Base-by-base conservation (phyloP, 1,139 yeast species). In the Geotrichum histeridarum region DNA sequence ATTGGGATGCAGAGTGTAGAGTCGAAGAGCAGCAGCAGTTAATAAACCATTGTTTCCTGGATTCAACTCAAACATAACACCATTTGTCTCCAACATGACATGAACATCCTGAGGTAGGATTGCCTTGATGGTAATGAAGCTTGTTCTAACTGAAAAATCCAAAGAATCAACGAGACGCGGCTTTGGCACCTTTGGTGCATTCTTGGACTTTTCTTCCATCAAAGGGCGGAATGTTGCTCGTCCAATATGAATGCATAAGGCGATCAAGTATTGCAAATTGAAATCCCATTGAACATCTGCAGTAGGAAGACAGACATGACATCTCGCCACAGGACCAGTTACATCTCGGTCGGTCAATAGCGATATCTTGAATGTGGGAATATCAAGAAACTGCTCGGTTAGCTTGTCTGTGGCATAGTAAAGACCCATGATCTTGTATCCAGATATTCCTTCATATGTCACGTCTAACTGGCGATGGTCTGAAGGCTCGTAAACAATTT, bases 1-100 rank as follows among this genome's bases (percentile, higher is more conserved):
- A 1, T 75, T 72, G 0, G 87, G 86, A 54, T 81, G 83, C n/a
- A 74, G 70, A 6, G 81, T 80, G 62, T 78, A 82, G 49, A 81
- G 65, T 44, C 85, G 68, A 31, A 74, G 64, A 51, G 72, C 74
- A 44, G 70, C 69, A 18, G 78, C 68, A 14, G 67, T 64, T 8
- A 74, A 60, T 1, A 45, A 49, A 1, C 71, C 74, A 35, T 71
- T 62, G 2, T 63, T 38, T 11, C 56, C 67, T 30, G 71, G 63
- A 1, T 68, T 67, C 50, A 73, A 70, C 17, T 64, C 59, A 17
- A 75, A 59, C 9, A 64, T 63, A 8, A 80, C 63, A 1, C 69
- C 64, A 56, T 77, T 80, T 4, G 78, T 56, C 61, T 82, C 86
- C 33, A 81, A 53, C 73, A 83, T 71, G 4, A 80, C 64, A 57